Conservation (phyloP, 441 rosid species). For the Pelargonium cotyledonis region DNA sequence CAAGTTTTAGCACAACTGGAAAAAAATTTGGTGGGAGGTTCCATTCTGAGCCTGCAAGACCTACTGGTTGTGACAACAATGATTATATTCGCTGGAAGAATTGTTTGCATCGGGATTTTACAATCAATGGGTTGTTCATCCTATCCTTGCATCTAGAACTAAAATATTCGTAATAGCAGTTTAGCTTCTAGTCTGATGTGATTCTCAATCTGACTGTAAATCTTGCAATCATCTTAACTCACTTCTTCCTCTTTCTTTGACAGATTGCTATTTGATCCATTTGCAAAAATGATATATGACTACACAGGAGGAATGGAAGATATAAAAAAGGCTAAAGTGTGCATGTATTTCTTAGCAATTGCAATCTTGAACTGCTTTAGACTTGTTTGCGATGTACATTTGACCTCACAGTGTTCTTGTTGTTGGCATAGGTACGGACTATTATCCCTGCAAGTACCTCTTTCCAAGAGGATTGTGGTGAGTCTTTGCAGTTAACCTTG, state of each 20-base stretch:
- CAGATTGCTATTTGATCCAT: slow-evolving; percentile 95
- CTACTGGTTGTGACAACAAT: slow-evolving; percentile 39
- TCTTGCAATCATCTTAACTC: slow-evolving; percentile 8
- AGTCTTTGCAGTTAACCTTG: slow-evolving; percentile 22
- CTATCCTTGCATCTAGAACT: slow-evolving; percentile 14
- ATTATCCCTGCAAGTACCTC: slow-evolving; percentile 62
- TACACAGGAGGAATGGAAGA: slow-evolving; percentile 87
- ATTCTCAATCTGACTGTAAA: neutral
- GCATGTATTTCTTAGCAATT: slow-evolving; percentile 43
- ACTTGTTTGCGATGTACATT: slow-evolving; percentile 8
- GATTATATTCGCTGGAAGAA: slow-evolving; percentile 70
- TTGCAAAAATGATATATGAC: slow-evolving; percentile 64
- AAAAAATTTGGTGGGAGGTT: slow-evolving; percentile 23
- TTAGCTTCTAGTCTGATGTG: slow-evolving; percentile 5
- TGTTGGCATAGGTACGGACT: slow-evolving; percentile 55
- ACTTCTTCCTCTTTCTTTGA: slow-evolving; percentile 19
- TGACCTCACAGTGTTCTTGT: slow-evolving; percentile 22
- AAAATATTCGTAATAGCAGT: slow-evolving; percentile 10
- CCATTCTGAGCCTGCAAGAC: slow-evolving; percentile 28
- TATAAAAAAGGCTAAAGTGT: slow-evolving; percentile 79
- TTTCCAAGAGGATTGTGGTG: slow-evolving; percentile 83
- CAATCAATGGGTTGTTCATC: slow-evolving; percentile 66
- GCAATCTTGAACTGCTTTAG: slow-evolving; percentile 19
- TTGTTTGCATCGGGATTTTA: slow-evolving; percentile 78
- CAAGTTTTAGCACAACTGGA: slow-evolving; percentile 69